phyloP scores from a whole-genome alignment of 2,329 filamentous ascomycete species.

The Fusarium goolgardi region DNA sequence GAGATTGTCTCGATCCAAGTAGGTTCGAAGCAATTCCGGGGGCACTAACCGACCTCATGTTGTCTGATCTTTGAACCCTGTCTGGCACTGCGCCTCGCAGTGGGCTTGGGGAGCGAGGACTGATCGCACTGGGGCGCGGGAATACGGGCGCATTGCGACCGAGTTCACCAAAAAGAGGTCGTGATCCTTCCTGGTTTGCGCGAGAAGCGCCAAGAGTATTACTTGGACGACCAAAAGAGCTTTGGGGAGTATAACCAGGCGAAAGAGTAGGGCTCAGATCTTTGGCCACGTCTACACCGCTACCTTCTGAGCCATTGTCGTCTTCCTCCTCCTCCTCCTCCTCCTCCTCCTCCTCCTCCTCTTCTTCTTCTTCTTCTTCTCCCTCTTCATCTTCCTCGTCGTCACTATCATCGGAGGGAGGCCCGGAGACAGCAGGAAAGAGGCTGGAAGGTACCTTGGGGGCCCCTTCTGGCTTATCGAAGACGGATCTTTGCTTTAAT shows the following conservation, averaged over 20 bases:
- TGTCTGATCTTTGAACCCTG: slow-evolving; percentile 61
- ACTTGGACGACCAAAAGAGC: slow-evolving; percentile 66
- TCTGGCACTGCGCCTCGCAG: slow-evolving; percentile 68
- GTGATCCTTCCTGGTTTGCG: slow-evolving; percentile 58
- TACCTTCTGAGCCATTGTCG: slow-evolving; percentile 66
- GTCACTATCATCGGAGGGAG: slow-evolving; percentile 56
- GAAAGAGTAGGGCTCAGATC: slow-evolving; percentile 67
- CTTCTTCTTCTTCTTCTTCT: slow-evolving; percentile 57
- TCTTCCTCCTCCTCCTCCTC: slow-evolving; percentile 63
- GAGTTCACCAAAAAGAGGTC: slow-evolving; percentile 67
- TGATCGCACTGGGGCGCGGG: slow-evolving; percentile 64
- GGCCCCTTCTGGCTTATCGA: slow-evolving; percentile 51
- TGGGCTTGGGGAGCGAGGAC: slow-evolving; percentile 79
- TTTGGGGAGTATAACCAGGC: slow-evolving; percentile 66
- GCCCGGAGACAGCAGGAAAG: slow-evolving; percentile 54
- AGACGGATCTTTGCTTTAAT: slow-evolving; percentile 30
- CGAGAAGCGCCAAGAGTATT: slow-evolving; percentile 48
- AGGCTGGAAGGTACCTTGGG: slow-evolving; percentile 48
- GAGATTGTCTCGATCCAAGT: slow-evolving; percentile 56
- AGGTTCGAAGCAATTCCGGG: slow-evolving; percentile 69
- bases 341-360: slow-evolving; percentile 54
- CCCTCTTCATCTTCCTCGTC: slow-evolving; percentile 55
- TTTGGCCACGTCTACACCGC: slow-evolving; percentile 73
- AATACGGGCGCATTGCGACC: slow-evolving; percentile 64
- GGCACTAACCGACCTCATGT: slow-evolving; percentile 68